Evolutionary conservation across 2,329 filamentous ascomycete genomes (phyloP).

Genomic region (Alternaria ventricosa): DNA sequence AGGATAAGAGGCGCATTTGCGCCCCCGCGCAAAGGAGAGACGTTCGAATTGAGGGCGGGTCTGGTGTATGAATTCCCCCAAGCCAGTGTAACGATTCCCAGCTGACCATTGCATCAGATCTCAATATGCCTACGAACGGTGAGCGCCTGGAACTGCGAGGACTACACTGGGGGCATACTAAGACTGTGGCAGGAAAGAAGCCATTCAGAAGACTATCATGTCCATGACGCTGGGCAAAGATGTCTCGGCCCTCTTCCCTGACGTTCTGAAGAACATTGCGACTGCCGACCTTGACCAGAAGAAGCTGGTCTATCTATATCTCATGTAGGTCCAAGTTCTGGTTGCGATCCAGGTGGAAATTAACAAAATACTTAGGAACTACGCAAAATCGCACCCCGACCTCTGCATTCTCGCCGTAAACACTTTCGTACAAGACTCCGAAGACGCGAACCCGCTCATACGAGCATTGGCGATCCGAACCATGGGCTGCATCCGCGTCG

Average conservation of each 20-base stretch:
- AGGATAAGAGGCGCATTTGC: conserved; percentile 93
- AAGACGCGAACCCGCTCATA: conserved; percentile 96
- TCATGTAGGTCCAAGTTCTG: conserved; percentile 70
- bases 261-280: conserved; percentile 98
- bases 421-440: conserved; percentile 98
- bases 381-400: conserved; percentile 98
- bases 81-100: conserved; percentile 15
- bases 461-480: conserved; percentile 94
- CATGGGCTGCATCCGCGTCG: conserved; percentile 97
- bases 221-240: conserved; percentile 99
- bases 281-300: conserved; percentile 96
- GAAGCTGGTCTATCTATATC: conserved; percentile 97
- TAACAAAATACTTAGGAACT: conserved; percentile 72
- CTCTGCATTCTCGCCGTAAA: conserved; percentile 98
- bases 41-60: conserved; percentile 93
- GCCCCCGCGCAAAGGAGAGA: conserved; percentile 94
- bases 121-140: conserved; percentile 97
- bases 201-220: conserved; percentile 99
- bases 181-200: conserved; percentile 74
- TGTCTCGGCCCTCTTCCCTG: conserved; percentile 94
- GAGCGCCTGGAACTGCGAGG: conserved; percentile 22
- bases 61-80: conserved; percentile 64
- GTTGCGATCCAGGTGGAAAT: not conserved
- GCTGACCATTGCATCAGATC: conserved; percentile 65
- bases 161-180: conserved; percentile 36